phyloP scores from a whole-genome alignment of 129 eudicot species.

The Scalesia atractyloides region DNA sequence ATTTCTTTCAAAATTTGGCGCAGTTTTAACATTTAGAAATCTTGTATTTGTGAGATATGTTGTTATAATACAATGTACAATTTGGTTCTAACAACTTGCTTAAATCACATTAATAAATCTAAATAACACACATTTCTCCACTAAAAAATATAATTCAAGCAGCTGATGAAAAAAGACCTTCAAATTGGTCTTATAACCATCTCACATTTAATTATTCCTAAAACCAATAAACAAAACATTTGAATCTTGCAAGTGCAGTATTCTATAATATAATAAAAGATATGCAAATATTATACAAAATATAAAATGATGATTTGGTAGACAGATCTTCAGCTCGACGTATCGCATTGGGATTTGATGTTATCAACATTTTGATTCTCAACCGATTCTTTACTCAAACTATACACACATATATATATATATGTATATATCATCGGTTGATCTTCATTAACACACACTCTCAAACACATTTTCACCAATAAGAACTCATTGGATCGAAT shows the following conservation, averaged over 20 bases:
- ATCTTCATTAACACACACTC: constrained; percentile 9
- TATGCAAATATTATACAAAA: constrained; percentile 8
- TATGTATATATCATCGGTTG: constrained; percentile 20
- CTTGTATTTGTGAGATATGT: too few species aligned
- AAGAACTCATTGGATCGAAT: neutral
- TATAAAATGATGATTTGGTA: constrained; percentile 22
- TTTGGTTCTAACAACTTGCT: too few species aligned
- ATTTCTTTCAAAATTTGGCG: too few species aligned
- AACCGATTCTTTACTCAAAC: constrained; percentile 21
- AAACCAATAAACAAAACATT: neutral
- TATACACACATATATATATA: too few species aligned
- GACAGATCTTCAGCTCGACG: constrained; percentile 41
- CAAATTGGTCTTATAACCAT: neutral
- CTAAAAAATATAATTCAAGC: too few species aligned
- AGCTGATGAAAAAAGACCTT: neutral
- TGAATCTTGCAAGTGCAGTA: neutral
- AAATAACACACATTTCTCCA: too few species aligned
- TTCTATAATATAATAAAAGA: constrained; percentile 12
- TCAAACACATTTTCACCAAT: too few species aligned
- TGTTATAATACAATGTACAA: too few species aligned
- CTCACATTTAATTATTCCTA: neutral
- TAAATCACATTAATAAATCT: too few species aligned
- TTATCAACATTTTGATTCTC: constrained; percentile 39
- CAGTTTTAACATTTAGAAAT: too few species aligned
- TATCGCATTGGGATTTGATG: constrained; percentile 45